Base-by-base conservation (phyloP, 2,329 filamentous ascomycete genomes). In the Fusarium sp. region DNA sequence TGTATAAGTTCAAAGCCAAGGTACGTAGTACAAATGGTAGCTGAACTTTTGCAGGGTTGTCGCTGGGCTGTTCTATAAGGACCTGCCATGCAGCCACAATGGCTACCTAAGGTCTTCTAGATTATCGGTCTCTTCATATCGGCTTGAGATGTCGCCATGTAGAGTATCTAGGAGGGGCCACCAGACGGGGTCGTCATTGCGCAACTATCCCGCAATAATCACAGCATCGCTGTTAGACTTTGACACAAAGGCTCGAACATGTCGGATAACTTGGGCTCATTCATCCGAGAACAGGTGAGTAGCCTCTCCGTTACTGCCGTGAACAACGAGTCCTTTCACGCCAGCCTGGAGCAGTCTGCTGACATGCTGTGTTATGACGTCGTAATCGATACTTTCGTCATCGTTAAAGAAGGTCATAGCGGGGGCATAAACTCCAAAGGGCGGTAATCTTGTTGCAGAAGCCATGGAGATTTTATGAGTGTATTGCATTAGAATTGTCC, bases 241-340 rank as follows among this genome's bases (percentile, higher is more conserved):
- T 15, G 38, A 3, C 81, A 75, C 73, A 84, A 87, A 8, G 88
- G 87, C 29, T 88, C 86, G 7, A 89, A 91, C n/a, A 86, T 84
- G 55, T 81, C 38, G 80, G 18, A 89, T 91, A 68, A 92, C 83
- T 50, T 84, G 80, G 53, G 86, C 85, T 57, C 91, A 85, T 77
- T 93, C 91, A n/a, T 86, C 83, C 69, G 87, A 88, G 43, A 86
- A 86, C 12, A 93, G 83, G 73, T 93, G 90, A 5, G 91, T 89
- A 1, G 91, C 91, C 80, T 93, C 91, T 73, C 91, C 91, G 76
- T 93, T 93, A 73, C 88, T 91, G 41, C 91, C 91, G 77, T 92
- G 90, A 9, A 89, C 89, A n/a, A 91, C 88, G 52, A 93, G 82
- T 41, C 91, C 91, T 20, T 89, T 84, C 43, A 92, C 85, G 39